phyloP scores from a whole-genome alignment of 305 asterid genomes.

The Caryopteris hybrid region DNA sequence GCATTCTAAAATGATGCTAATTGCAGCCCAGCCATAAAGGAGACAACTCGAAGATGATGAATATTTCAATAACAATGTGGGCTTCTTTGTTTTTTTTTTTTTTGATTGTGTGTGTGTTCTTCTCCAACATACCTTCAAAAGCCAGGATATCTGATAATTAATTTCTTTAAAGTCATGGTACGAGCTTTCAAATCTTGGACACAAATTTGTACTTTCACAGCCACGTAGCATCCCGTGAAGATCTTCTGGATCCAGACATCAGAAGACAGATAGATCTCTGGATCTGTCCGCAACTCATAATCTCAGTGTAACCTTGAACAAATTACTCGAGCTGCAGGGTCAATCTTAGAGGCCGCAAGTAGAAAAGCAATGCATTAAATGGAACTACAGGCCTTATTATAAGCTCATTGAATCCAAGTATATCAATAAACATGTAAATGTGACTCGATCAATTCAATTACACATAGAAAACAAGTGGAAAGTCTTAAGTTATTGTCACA shows the following conservation, averaged over 20 bases:
- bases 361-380: constrained; percentile 11
- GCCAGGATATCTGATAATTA: constrained; percentile 79
- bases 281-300: constrained; percentile 31
- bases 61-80: too few species aligned
- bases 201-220: constrained; percentile 60
- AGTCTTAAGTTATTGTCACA: too few species aligned
- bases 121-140: constrained; percentile 66
- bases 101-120: too few species aligned
- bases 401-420: constrained; percentile 6
- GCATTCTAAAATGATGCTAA: neutral
- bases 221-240: constrained; percentile 81
- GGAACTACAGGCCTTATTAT: constrained; percentile 16
- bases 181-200: constrained; percentile 87
- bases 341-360: constrained; percentile 80
- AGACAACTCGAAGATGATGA: too few species aligned
- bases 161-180: constrained; percentile 63
- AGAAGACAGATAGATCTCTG: constrained; percentile 58
- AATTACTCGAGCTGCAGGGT: constrained; percentile 80
- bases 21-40: neutral
- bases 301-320: constrained; percentile 60
- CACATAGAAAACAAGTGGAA: too few species aligned
- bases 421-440: neutral
- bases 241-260: constrained; percentile 61
- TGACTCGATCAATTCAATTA: too few species aligned
- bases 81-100: too few species aligned